Base-by-base conservation (phyloP, 768 basidiomycete genomes). In the Termitomyces sp. region DNA sequence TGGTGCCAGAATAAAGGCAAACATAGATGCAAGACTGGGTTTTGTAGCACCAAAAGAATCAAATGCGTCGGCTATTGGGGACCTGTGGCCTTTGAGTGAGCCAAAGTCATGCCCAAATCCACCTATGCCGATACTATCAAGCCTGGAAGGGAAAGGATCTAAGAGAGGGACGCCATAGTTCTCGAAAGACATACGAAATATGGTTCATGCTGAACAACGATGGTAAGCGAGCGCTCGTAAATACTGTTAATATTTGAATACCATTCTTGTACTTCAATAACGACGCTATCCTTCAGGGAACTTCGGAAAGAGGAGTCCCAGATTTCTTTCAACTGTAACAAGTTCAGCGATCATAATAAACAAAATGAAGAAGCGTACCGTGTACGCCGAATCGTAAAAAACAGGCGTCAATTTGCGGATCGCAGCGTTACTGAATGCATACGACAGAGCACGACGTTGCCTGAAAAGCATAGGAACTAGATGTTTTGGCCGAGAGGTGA, bases 91-190 rank as follows among this genome's bases (percentile, higher is more conserved):
- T 30, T 75, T 72, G 5, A 83, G 73, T 2, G 77, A 62, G 16
- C 72, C 73, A 58, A 84, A 83, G 60, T 80, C 70, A 60, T 83
- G 75, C n/a, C 76, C 75, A 61, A 83, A 83, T 0, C 77, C 77
- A 2, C 79, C 78, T 28, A 78, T 71, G 9, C 82, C 81, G 38
- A 84, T 74, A 18, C 66, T 74, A 58, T 84, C 83, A 6, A 84
- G 65, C 5, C 80, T 81, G 18, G 23, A 18, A 46, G 48, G 44
- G 3, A 40, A 33, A 20, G 48, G n/a, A 36, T 32, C 18, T 41
- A 41, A 26, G 30, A 43, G 52, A 14, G 51, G 8, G 50, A 5
- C 12, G 33, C 35, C 36, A 38, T 50, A 12, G 36, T 18, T 28
- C 30, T 44, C 0, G 32, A 58, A 0, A 28, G 14, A 61, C 74